These are phyloP conservation scores for Penicillium turbatum DNA, from an alignment of 495 filamentous ascomycete genomes.

Conservation along the genomic window DNA sequence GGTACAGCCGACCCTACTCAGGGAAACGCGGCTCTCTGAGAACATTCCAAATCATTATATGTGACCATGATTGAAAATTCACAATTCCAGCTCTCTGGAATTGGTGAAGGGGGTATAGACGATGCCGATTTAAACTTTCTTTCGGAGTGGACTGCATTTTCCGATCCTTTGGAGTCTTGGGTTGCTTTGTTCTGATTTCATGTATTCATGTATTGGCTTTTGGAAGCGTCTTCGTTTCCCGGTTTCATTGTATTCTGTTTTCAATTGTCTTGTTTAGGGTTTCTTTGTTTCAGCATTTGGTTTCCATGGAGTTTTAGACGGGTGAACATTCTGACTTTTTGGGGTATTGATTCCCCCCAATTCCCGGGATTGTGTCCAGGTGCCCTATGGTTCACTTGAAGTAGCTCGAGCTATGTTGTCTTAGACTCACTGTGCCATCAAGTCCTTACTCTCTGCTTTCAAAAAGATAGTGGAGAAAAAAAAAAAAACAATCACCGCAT, in stretches of 20 bases:
- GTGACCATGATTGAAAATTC: slow-evolving; percentile 21
- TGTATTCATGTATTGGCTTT: slow-evolving; percentile 5
- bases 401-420: neutral
- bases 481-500: neutral
- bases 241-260: slow-evolving; percentile 4
- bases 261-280: slow-evolving; percentile 1
- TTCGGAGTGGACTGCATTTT: neutral
- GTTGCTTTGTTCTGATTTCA: neutral
- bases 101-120: neutral
- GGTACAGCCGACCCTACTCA: slow-evolving; percentile 15
- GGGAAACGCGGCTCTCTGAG: slow-evolving; percentile 7
- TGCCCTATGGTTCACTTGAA: neutral
- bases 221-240: neutral
- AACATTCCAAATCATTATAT: slow-evolving; percentile 11
- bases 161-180: slow-evolving; percentile 11
- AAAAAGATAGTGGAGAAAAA: neutral
- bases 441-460: neutral
- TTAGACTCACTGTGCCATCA: neutral
- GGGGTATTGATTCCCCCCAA: neutral
- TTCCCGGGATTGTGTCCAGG: neutral
- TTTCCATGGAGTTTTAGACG: neutral
- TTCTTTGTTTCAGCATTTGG: slow-evolving; percentile 3
- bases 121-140: slow-evolving; percentile 16
- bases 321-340: neutral
- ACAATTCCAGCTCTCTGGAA: slow-evolving; percentile 2